Conservation (phyloP, 192 early-diverging fungal species). For the Backusella luteola region DNA sequence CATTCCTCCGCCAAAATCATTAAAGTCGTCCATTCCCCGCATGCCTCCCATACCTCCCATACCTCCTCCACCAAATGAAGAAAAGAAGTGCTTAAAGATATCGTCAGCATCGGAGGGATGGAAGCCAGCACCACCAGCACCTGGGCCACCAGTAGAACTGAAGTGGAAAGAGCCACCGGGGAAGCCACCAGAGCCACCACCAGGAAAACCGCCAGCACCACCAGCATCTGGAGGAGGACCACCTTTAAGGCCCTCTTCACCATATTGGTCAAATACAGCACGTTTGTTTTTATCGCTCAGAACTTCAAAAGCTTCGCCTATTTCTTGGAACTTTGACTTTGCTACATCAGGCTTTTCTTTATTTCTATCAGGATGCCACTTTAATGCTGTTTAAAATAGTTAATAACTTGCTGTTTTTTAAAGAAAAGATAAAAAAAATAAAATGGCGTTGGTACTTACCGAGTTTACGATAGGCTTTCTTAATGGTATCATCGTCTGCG, state of each 20-base stretch:
- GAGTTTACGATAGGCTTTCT: constrained; percentile 76
- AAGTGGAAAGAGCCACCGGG: constrained; percentile 43
- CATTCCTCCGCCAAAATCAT: constrained; percentile 29
- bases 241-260: constrained; percentile 92
- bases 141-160: too few relatives aligned
- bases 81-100: constrained; percentile 90
- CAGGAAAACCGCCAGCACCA: constrained; percentile 53
- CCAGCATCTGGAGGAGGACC: constrained; percentile 57
- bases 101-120: constrained; percentile 80
- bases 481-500: constrained; percentile 76
- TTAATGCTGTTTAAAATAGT: constrained; percentile 50
- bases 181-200: constrained; percentile 47
- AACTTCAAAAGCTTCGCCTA: constrained; percentile 96
- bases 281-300: constrained; percentile 93
- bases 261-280: constrained; percentile 92
- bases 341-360: constrained; percentile 63
- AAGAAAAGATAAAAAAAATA: neutral
- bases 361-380: constrained; percentile 38
- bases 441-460: constrained; percentile 11
- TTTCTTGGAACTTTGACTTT: constrained; percentile 92
- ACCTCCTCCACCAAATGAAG: constrained; percentile 48
- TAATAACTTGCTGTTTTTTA: neutral
- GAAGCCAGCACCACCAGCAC: constrained; percentile 70
- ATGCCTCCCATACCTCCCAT: constrained; percentile 36
- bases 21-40: constrained; percentile 8